These are phyloP conservation scores for Epichloe bromicola DNA, from an alignment of 2,329 filamentous ascomycete genomes.

Conservation along the genomic window DNA sequence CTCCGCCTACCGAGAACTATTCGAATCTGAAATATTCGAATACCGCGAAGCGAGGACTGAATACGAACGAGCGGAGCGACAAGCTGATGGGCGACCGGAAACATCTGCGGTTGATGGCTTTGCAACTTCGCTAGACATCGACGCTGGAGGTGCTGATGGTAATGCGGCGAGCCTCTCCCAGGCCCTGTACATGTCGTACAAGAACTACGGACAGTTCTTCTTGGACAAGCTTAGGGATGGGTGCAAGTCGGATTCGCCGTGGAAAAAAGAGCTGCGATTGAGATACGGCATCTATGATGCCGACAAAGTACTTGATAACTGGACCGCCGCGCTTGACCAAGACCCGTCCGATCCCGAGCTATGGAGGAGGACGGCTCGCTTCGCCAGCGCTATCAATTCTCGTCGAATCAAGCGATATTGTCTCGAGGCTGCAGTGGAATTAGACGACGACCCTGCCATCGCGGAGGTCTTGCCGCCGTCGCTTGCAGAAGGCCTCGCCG, in stretches of 20 bases:
- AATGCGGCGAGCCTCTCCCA: slow-evolving; percentile 73
- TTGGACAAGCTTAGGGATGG: slow-evolving; percentile 46
- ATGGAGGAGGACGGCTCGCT: slow-evolving; percentile 46
- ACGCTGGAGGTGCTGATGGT: slow-evolving; percentile 54
- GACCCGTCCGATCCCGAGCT: slow-evolving; percentile 56
- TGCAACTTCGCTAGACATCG: slow-evolving; percentile 37
- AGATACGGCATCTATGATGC: slow-evolving; percentile 21
- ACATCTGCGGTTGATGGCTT: slow-evolving; percentile 30
- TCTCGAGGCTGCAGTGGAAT: slow-evolving; percentile 51
- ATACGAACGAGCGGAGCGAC: slow-evolving; percentile 56
- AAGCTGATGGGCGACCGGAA: slow-evolving; percentile 34
- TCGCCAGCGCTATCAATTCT: slow-evolving; percentile 45
- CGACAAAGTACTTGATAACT: slow-evolving; percentile 39
- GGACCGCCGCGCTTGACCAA: slow-evolving; percentile 45
- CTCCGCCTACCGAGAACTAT: slow-evolving; percentile 71
- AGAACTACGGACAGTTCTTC: slow-evolving; percentile 86
- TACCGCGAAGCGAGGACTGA: slow-evolving; percentile 81
- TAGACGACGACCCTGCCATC: slow-evolving; percentile 52
- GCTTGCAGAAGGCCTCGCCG: slow-evolving; percentile 49
- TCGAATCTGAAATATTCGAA: slow-evolving; percentile 85
- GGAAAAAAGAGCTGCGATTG: slow-evolving; percentile 18
- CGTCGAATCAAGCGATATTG: slow-evolving; percentile 46
- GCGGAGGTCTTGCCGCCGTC: slow-evolving; percentile 50
- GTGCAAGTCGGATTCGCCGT: slow-evolving; percentile 37
- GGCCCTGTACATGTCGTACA: slow-evolving; percentile 84